These are phyloP conservation scores for Candida loeiensis DNA, from an alignment of 805 yeast species.

Conservation along the genomic window DNA sequence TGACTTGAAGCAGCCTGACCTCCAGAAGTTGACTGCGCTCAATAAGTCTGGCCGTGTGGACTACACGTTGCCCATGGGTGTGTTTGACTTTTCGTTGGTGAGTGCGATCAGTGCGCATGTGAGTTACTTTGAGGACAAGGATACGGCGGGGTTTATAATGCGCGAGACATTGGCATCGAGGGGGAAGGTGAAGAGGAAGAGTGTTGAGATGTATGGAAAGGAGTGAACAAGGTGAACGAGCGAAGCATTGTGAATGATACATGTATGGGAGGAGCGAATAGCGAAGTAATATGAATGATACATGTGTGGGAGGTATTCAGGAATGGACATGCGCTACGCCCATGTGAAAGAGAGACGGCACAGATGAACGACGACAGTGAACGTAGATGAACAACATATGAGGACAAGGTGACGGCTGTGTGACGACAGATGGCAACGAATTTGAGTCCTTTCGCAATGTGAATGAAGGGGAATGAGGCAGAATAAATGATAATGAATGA, in stretches of 20 bases:
- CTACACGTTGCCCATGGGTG: conserved; percentile 71
- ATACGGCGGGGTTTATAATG: conserved; percentile 76
- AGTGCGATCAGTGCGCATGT: conserved; percentile 86
- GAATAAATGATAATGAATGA: no score
- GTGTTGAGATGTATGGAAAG: conserved; percentile 21
- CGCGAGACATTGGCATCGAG: conserved; percentile 45
- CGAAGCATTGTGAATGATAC: neutral
- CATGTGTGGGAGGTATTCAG: no score
- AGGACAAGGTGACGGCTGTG: no score
- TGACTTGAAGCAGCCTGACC: conserved; percentile 26
- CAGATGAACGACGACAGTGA: no score
- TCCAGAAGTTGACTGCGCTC: conserved; percentile 39
- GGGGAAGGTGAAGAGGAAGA: conserved; percentile 20
- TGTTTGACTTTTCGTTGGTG: conserved; percentile 73
- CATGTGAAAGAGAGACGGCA: no score
- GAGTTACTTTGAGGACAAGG: conserved; percentile 81
- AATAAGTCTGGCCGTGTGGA: conserved; percentile 81
- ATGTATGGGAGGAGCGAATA: neutral
- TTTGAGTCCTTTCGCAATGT: no score
- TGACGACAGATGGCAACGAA: no score
- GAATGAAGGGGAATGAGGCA: no score
- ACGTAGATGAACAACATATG: no score
- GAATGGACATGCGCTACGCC: no score
- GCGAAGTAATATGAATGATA: neutral
- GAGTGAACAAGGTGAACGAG: neutral